Percentiles rank a stretch among this genome's conserved stretches.
Evolutionary conservation across 768 basidiomycete species (phyloP).

Genomic region (Tylopilus subfusipes): DNA sequence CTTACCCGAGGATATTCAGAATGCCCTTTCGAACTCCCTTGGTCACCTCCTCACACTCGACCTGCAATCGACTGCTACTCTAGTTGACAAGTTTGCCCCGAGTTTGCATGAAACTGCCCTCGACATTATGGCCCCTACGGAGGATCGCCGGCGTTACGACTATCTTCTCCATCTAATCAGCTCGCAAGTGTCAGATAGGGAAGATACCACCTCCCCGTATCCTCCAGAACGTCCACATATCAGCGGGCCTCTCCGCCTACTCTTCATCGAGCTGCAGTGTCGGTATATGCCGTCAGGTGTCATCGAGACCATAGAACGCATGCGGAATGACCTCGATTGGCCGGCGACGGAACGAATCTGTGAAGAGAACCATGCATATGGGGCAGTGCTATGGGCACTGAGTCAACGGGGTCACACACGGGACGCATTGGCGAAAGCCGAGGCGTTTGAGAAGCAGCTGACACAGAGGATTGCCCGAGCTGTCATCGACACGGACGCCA

Average conservation of each 20-base stretch:
- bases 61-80: slow-evolving; percentile 61
- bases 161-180: slow-evolving; percentile 78
- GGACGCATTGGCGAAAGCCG: slow-evolving; percentile 65
- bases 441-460: slow-evolving; percentile 52
- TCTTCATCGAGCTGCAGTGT: slow-evolving; percentile 73
- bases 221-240: slow-evolving; percentile 42
- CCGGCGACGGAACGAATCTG: slow-evolving; percentile 55
- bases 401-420: slow-evolving; percentile 60
- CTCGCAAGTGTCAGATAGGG: slow-evolving; percentile 41
- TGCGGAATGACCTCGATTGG: slow-evolving; percentile 55
- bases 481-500: slow-evolving; percentile 26
- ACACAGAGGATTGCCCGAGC: slow-evolving; percentile 42
- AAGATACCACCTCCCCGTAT: slow-evolving; percentile 24
- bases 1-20: slow-evolving; percentile 54
- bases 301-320: slow-evolving; percentile 54
- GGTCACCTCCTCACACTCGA: slow-evolving; percentile 60
- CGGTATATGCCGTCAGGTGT: slow-evolving; percentile 62
- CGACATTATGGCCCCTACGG: slow-evolving; percentile 40
- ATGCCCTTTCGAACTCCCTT: slow-evolving; percentile 55
- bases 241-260: slow-evolving; percentile 47
- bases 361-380: slow-evolving; percentile 60
- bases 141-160: slow-evolving; percentile 56
- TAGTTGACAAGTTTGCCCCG: slow-evolving; percentile 71
- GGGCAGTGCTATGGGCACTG: slow-evolving; percentile 80
- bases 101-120: slow-evolving; percentile 64